These are phyloP conservation scores for Nyctanthes arbortristis DNA, from an alignment of 257 asterid genomes.

Conservation along the genomic window DNA sequence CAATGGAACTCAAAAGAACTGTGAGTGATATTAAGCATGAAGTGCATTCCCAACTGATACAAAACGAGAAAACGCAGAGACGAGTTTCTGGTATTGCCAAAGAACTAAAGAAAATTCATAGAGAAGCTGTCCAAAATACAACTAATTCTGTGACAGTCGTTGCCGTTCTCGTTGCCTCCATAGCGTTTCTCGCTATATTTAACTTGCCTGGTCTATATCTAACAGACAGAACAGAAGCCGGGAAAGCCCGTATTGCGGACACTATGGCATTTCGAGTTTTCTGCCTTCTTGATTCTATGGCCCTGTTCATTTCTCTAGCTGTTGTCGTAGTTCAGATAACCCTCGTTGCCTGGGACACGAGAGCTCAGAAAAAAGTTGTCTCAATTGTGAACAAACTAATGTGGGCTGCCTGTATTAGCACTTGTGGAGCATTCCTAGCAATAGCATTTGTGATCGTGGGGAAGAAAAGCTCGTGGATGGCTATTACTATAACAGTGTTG, in stretches of 20 bases:
- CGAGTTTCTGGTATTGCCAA: conserved; percentile 96
- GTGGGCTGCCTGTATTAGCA: conserved; percentile 97
- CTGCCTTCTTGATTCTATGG: conserved; percentile 76
- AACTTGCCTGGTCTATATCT: conserved; percentile 82
- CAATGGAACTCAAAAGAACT: conserved; percentile 84
- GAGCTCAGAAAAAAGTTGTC: conserved; percentile 80
- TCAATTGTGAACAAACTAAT: conserved; percentile 89
- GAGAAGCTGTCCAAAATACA: conserved; percentile 93
- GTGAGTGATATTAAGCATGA: conserved; percentile 96
- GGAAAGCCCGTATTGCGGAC: conserved; percentile 50
- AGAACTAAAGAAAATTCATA: conserved; percentile 88
- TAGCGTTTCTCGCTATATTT: conserved; percentile 88
- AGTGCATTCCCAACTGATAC: conserved; percentile 88
- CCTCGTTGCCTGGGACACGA: conserved; percentile 87
- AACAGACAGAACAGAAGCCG: conserved; percentile 52
- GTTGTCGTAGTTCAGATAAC: conserved; percentile 96
- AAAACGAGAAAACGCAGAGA: conserved; percentile 83
- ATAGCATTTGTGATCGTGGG: conserved; percentile 89
- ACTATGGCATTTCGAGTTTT: conserved; percentile 67
- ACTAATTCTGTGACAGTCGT: conserved; percentile 88
- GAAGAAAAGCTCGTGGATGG: conserved; percentile 74
- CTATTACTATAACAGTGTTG: conserved; percentile 61
- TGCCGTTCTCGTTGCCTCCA: conserved; percentile 90
- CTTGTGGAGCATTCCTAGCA: conserved; percentile 88
- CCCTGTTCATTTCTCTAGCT: conserved; percentile 88